Evolutionary conservation across 2,329 filamentous ascomycete genomes (phyloP), one percentile per base, ranked within the genome.

Genomic region (Fusarium pseudograminearum): DNA sequence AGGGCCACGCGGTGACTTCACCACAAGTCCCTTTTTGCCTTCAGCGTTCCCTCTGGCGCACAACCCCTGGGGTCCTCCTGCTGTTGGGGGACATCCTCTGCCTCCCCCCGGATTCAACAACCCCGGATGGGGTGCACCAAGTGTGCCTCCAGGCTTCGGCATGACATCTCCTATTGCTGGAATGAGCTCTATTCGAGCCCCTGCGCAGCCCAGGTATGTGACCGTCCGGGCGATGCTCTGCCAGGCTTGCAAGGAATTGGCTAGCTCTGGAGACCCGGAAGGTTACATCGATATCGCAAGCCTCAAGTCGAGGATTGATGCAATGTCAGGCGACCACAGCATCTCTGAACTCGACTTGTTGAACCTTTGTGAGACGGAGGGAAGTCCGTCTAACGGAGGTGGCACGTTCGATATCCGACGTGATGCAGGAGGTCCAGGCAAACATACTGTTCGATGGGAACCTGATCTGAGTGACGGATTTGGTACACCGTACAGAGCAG

Each of bases 291-390:
- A 91, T 61, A 85, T 97, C 24, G 83, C 87, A 28, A 81, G 84
- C 22, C 85, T 94, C 74, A 90, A 94, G 71, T 86, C 90, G 12
- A 85, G 87, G 57, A 84, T 92, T 31, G 89, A 90, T 56, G 84
- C 84, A 56, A 87, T 90, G 61, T 75, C 76, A 9, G 78, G 77
- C n/a, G 79, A 80, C 12, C 48, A 70, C 15, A 74, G 50, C 53
- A 74, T 80, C 33, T 74, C 84, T 69, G 78, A 89, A 83, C 75
- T 85, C 28, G 94, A 98, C 74, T 85, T 98, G 73, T 85, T 95
- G 40, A 89, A 92, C 60, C 91, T 97, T 61, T 96, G 93, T 78
- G 95, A 98, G 74, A 97, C 95, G 1, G 93, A 97, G 77, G 96
- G 96, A 60, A 97, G 91, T 74, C 78, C 83, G 4, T 89, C 90